Percentiles rank a stretch among this genome's conserved stretches.
phyloP scores from a whole-genome alignment of 148 eudicot genomes.

The Camellia sinensis region DNA sequence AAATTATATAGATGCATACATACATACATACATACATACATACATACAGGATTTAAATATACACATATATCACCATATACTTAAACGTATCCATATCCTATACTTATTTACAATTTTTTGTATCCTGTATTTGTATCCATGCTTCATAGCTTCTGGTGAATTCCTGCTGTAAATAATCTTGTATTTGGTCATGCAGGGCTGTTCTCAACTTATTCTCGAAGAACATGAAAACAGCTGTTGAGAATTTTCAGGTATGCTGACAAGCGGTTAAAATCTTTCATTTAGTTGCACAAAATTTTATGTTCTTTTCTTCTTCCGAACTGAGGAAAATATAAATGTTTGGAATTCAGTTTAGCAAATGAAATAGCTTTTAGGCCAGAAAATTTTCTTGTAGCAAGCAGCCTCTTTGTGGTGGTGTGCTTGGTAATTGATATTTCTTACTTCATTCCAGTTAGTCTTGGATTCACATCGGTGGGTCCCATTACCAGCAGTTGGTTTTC shows the following conservation, averaged over 20 bases:
- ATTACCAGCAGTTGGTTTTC: constrained; percentile 79
- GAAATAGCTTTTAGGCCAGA: neutral
- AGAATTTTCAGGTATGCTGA: constrained; percentile 84
- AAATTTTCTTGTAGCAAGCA: neutral
- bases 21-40: no score
- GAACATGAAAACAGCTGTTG: constrained; percentile 79
- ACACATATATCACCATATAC: no score
- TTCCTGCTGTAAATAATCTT: constrained; percentile 15
- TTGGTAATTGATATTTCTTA: neutral
- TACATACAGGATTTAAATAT: no score
- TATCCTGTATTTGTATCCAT: no score
- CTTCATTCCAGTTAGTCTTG: constrained; percentile 65
- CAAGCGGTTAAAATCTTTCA: constrained; percentile 13
- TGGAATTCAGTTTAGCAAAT: neutral
- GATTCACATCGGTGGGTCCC: constrained; percentile 99
- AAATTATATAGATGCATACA: no score
- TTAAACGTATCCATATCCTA: no score
- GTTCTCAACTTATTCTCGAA: constrained; percentile 80
- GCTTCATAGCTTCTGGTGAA: neutral
- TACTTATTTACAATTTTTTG: no score
- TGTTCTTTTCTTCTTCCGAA: constrained; percentile 7
- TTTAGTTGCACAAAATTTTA: neutral
- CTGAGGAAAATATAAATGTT: neutral
- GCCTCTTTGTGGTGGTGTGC: neutral
- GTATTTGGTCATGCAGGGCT: constrained; percentile 59